Conservation (phyloP, 768 basidiomycete genomes). For the Zangia roseola region DNA sequence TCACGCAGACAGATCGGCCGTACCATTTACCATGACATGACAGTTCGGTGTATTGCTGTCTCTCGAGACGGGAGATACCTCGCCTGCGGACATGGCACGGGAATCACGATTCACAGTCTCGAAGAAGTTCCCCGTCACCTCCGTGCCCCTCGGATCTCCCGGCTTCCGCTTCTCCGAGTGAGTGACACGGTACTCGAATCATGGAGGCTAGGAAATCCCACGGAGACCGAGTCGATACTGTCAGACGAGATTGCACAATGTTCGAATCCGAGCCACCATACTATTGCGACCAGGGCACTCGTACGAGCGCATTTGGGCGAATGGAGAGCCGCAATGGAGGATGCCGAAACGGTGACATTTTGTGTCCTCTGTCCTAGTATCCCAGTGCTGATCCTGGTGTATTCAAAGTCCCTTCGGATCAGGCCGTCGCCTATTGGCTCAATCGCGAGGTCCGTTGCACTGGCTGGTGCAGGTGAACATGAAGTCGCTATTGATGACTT, state of each 20-base stretch:
- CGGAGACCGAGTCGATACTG: not conserved
- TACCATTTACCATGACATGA: not conserved
- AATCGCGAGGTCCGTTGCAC: too few species aligned
- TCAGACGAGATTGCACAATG: not conserved
- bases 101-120: slow-evolving; percentile 2
- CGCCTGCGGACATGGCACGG: slow-evolving; percentile 1
- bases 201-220: not conserved
- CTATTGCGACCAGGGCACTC: not conserved
- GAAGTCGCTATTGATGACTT: too few species aligned
- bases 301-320: not conserved
- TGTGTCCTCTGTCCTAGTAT: too few species aligned
- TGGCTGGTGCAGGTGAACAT: too few species aligned
- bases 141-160: not conserved
- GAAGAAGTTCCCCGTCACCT: not conserved
- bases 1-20: not conserved
- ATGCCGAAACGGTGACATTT: not conserved
- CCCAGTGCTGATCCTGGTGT: too few species aligned
- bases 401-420: too few species aligned
- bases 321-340: not conserved
- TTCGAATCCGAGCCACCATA: not conserved
- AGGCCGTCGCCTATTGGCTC: too few species aligned
- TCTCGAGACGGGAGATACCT: slow-evolving; percentile 7
- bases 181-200: not conserved
- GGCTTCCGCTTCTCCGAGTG: not conserved
- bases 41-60: not conserved